A percentile compares a stretch with the other conserved stretches of the same genome.
Evolutionary conservation across 2,329 filamentous ascomycete genomes (phyloP).

Genomic region (Volutella citrinella): DNA sequence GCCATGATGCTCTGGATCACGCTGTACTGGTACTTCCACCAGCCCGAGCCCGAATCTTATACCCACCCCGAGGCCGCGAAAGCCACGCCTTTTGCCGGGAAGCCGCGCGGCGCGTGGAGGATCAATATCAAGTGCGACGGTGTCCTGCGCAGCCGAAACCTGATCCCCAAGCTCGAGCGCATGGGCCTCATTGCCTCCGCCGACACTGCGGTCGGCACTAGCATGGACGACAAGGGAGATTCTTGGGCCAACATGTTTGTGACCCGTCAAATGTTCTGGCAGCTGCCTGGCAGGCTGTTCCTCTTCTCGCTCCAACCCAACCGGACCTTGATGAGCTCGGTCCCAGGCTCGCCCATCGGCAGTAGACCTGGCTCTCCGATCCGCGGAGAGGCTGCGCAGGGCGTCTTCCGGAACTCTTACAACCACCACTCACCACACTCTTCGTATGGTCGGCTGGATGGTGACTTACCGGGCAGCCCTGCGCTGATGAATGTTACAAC

Average conservation of each 20-base stretch:
- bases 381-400: slow-evolving; percentile 26
- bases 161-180: slow-evolving; percentile 86
- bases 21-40: slow-evolving; percentile 97
- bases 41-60: slow-evolving; percentile 66
- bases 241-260: slow-evolving; percentile 82
- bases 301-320: slow-evolving; percentile 77
- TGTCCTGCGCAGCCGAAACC: slow-evolving; percentile 77
- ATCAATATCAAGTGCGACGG: slow-evolving; percentile 83
- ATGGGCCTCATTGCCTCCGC: slow-evolving; percentile 82
- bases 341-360: slow-evolving; percentile 48
- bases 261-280: slow-evolving; percentile 82
- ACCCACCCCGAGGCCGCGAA: slow-evolving; percentile 62
- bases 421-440: slow-evolving; percentile 25
- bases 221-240: slow-evolving; percentile 57
- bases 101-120: slow-evolving; percentile 81
- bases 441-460: slow-evolving; percentile 22
- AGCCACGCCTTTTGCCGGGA: slow-evolving; percentile 64
- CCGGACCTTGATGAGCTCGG: slow-evolving; percentile 31
- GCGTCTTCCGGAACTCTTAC: slow-evolving; percentile 20
- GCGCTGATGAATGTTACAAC: slow-evolving; percentile 32
- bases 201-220: slow-evolving; percentile 70
- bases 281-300: slow-evolving; percentile 81
- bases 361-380: slow-evolving; percentile 55
- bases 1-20: slow-evolving; percentile 97
- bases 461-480: slow-evolving; percentile 38